A percentile compares a stretch with the other conserved stretches of the same genome.
Evolutionary conservation across 2,329 filamentous ascomycete genomes (phyloP).

Genomic region (Fusarium sublunatum): DNA sequence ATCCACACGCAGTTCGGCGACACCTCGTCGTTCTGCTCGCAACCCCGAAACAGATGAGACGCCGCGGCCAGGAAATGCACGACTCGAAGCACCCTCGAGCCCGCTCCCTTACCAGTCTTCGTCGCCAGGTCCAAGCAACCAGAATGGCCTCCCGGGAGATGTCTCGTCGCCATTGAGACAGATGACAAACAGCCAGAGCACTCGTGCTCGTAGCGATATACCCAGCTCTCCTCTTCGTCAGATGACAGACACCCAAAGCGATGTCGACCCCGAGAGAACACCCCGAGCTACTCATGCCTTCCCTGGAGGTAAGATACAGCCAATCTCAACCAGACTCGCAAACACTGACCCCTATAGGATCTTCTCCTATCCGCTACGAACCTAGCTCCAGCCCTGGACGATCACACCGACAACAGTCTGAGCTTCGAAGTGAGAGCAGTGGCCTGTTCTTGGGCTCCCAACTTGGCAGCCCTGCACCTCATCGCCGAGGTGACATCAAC

Average conservation of each 20-base stretch:
- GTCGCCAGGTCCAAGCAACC: slow-evolving; percentile 46
- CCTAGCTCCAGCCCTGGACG: slow-evolving; percentile 88
- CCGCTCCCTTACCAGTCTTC: slow-evolving; percentile 79
- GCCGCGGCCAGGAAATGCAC: slow-evolving; percentile 57
- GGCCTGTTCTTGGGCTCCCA: slow-evolving; percentile 81
- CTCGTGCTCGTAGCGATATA: slow-evolving; percentile 49
- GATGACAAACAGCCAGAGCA: slow-evolving; percentile 68
- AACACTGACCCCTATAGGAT: slow-evolving; percentile 67
- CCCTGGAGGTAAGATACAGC: slow-evolving; percentile 67
- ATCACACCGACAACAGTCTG: slow-evolving; percentile 70
- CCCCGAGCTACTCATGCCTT: slow-evolving; percentile 72
- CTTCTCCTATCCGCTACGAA: slow-evolving; percentile 91
- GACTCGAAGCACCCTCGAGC: slow-evolving; percentile 74
- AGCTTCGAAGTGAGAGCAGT: slow-evolving; percentile 85
- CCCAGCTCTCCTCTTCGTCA: slow-evolving; percentile 71
- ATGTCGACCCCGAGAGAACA: slow-evolving; percentile 70
- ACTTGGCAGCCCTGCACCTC: slow-evolving; percentile 63
- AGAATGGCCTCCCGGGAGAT: slow-evolving; percentile 50
- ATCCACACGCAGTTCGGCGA: slow-evolving; percentile 60
- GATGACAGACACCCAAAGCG: slow-evolving; percentile 67
- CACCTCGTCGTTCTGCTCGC: slow-evolving; percentile 56
- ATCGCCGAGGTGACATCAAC: slow-evolving; percentile 85
- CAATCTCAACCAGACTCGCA: neutral
- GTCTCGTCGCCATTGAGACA: slow-evolving; percentile 67
- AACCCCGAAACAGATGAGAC: slow-evolving; percentile 54